Percentiles rank a stretch among this genome's conserved stretches.
phyloP scores from a whole-genome alignment of 2,329 filamentous ascomycete genomes.

The Gremmenia infestans region DNA sequence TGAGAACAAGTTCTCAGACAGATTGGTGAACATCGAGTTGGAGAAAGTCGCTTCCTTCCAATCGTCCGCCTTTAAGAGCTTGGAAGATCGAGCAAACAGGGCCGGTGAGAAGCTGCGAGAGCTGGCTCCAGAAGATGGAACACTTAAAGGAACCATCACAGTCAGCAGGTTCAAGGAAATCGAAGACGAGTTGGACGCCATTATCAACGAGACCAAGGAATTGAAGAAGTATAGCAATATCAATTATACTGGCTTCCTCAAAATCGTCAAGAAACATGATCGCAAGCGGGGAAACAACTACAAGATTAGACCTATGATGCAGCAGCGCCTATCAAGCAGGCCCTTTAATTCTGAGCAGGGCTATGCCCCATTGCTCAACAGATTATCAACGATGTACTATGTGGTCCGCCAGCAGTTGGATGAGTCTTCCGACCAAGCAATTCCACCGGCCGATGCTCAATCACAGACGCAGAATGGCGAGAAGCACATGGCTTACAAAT shows the following conservation, averaged over 20 bases:
- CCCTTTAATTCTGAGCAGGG: constrained; percentile 91
- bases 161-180: constrained; percentile 61
- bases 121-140: constrained; percentile 60
- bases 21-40: constrained; percentile 88
- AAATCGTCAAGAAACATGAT: constrained; percentile 99
- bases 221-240: constrained; percentile 92
- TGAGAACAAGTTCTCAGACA: constrained; percentile 89
- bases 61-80: constrained; percentile 61
- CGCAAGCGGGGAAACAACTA: constrained; percentile 83
- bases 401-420: constrained; percentile 84
- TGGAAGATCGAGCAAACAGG: constrained; percentile 50
- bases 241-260: constrained; percentile 97
- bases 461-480: constrained; percentile 60
- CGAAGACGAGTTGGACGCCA: constrained; percentile 73
- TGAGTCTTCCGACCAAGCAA: constrained; percentile 40
- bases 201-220: constrained; percentile 87
- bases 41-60: constrained; percentile 94
- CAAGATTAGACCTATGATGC: constrained; percentile 84
- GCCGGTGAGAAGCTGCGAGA: constrained; percentile 71
- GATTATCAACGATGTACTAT: constrained; percentile 92
- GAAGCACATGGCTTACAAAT: constrained; percentile 82
- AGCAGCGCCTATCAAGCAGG: constrained; percentile 79
- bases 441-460: constrained; percentile 35
- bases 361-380: constrained; percentile 84
- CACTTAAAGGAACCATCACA: constrained; percentile 43